Base-by-base conservation (phyloP, 257 asterid species). In the Agastache rugosa region DNA sequence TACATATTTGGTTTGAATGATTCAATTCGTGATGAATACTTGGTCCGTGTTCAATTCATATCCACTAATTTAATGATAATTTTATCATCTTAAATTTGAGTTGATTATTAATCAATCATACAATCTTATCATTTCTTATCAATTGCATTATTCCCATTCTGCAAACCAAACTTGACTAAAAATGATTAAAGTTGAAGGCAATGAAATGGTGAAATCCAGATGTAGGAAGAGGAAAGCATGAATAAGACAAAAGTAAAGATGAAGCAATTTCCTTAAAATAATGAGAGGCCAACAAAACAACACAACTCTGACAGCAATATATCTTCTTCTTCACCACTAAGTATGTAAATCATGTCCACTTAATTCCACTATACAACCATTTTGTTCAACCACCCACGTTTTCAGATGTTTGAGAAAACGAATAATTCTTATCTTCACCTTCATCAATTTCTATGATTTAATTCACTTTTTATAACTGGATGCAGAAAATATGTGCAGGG, bases 311-410 rank as follows among this genome's bases (percentile, higher is more conserved):
- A 27, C 10, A 61, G 19, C 60, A 19, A 67, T 37, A 20, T 65
- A 22, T 65, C 22, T 64, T 61, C 67, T 51, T 68, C 56, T 60
- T 69, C 73, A 50, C 67, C 75, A 60, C 67, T 41, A 71, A 73
- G 60, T 60, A 67, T 50, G 72, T 27, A 11, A 66, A 74, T 68
- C 45, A 67, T 27, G 75, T 42, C 41, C 25, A 50, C 44, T 27
- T 58, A 42, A 64, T 25, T 71, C 62, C 66, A 35, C 51, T 25
- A 15, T 39, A 12, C 25, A 23, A 58, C 39, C 12, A 53, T 67
- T 45, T n/a, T 71, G 64, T 27, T 35, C 62, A 15, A 4, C 45
- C 74, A 54, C 69, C 45, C 74, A 54, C 69, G 67, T 71, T 78
- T 72, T 56, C 64, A 6, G 0, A 34, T 14, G 20, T 58, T 58